Evolutionary conservation across 2,329 filamentous ascomycete species (phyloP), one percentile per base, ranked within the genome.

Genomic region (Scytalidium sp.): DNA sequence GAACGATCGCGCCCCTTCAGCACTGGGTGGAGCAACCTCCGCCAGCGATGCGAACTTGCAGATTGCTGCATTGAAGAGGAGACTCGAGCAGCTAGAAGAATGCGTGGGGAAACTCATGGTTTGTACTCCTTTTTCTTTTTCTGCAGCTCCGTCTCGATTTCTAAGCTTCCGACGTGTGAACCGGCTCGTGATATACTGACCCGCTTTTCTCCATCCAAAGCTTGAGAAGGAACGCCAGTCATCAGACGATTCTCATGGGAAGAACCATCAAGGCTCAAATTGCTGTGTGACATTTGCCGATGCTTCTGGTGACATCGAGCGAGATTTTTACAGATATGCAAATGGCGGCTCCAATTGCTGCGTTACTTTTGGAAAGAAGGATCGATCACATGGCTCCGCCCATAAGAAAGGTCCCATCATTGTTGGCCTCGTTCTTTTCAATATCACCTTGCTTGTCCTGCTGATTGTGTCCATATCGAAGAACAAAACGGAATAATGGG

Each of bases 11-110:
- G 17, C 32, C 5, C 32, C 32, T 15, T 15, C 32, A 10, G 32
- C 32, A 8, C 13, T 36, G 11, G 15, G 13, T 15, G 32, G 32
- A 36, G 32, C 13, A n/a, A 8, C 32, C 6, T 36, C 55, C n/a
- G 54, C 49, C n/a, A 59, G 58, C 32, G 55, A 60, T 51, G 55
- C 59, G 1, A 41, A 60, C 1, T 46, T 51, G 2, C 59, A 54
- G 9, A 56, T 64, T 7, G 50, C 50, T 13, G 51, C 53, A 2
- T 40, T 64, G 25, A 59, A 57, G 40, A 50, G 53, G 42, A 52
- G 60, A 17, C 55, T 63, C 10, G 58, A 62, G 44, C 57, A 58
- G 47, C 48, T 64, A 17, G 61, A 64, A 42, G 61, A 64, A 43
- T 52, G 47, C 19, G 55, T 64, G 17, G 61, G 61, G 2, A 50